Evolutionary conservation across 495 filamentous ascomycete genomes (phyloP).

Genomic region (Echria macrotheca): DNA sequence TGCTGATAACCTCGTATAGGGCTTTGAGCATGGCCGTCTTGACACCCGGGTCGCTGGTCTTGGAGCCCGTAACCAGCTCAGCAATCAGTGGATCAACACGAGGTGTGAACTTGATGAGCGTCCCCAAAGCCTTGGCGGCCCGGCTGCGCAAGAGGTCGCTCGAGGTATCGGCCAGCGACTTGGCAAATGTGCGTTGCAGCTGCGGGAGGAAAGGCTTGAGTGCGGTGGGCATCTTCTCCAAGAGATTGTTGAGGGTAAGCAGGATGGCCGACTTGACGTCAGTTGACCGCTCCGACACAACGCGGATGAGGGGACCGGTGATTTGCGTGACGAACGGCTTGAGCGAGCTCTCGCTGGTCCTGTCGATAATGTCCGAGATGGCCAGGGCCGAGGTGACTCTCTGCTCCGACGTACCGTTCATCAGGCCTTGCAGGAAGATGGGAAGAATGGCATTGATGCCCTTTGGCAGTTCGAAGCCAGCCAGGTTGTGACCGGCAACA

Average conservation of each 20-base stretch:
- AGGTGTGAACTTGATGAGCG: slow-evolving; percentile 91
- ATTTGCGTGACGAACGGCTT: slow-evolving; percentile 96
- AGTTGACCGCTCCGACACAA: slow-evolving; percentile 89
- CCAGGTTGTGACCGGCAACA: slow-evolving; percentile 74
- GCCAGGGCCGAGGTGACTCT: slow-evolving; percentile 85
- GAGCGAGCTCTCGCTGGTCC: slow-evolving; percentile 74
- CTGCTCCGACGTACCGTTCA: slow-evolving; percentile 91
- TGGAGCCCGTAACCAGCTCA: slow-evolving; percentile 89
- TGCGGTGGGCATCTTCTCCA: slow-evolving; percentile 93
- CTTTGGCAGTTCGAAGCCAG: slow-evolving; percentile 91
- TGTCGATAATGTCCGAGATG: slow-evolving; percentile 91
- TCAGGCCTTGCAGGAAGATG: slow-evolving; percentile 94
- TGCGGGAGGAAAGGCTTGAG: slow-evolving; percentile 97
- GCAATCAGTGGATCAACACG: slow-evolving; percentile 81
- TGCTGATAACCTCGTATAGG: slow-evolving; percentile 90
- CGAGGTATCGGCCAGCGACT: slow-evolving; percentile 86
- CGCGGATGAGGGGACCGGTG: slow-evolving; percentile 92
- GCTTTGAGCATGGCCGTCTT: slow-evolving; percentile 97
- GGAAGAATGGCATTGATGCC: slow-evolving; percentile 95
- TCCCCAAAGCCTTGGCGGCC: slow-evolving; percentile 93
- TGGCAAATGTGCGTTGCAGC: slow-evolving; percentile 92
- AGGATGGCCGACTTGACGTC: slow-evolving; percentile 96
- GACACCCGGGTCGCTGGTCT: slow-evolving; percentile 82
- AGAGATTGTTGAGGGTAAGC: slow-evolving; percentile 85
- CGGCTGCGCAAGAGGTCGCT: slow-evolving; percentile 82